phyloP scores from a whole-genome alignment of 2,329 filamentous ascomycete species.

The Penicillium aurantiogriseum region DNA sequence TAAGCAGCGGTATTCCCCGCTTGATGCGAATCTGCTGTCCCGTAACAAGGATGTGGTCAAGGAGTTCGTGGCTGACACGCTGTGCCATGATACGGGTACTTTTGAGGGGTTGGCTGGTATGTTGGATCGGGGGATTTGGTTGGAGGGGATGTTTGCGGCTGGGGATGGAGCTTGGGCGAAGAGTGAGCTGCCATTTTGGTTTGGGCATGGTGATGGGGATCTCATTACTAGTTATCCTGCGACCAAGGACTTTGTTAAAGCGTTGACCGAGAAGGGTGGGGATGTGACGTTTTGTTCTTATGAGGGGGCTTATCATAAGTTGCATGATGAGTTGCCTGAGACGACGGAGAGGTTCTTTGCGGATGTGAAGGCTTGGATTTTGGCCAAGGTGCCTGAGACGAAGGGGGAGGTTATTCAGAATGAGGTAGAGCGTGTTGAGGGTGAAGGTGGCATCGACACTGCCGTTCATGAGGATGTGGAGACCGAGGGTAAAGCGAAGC shows the following conservation, averaged over 20 bases:
- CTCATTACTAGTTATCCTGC: slow-evolving; percentile 64
- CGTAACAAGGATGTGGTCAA: slow-evolving; percentile 65
- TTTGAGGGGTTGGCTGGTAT: slow-evolving; percentile 75
- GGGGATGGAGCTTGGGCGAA: slow-evolving; percentile 28
- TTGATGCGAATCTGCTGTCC: slow-evolving; percentile 64
- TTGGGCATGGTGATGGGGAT: slow-evolving; percentile 76
- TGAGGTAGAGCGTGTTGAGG: background rate
- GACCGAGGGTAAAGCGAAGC: slow-evolving; percentile 5
- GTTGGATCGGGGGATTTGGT: slow-evolving; percentile 67
- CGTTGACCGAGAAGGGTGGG: slow-evolving; percentile 60
- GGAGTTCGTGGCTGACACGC: slow-evolving; percentile 61
- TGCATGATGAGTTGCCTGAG: slow-evolving; percentile 33
- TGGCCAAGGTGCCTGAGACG: slow-evolving; percentile 31
- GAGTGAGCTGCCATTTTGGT: slow-evolving; percentile 60
- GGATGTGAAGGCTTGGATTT: slow-evolving; percentile 66
- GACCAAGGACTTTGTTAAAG: slow-evolving; percentile 63
- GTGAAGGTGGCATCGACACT: background rate
- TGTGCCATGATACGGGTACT: slow-evolving; percentile 82
- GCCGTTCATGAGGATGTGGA: background rate
- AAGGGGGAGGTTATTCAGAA: background rate
- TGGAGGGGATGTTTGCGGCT: slow-evolving; percentile 51
- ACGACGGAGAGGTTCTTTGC: slow-evolving; percentile 44
- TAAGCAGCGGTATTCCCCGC: slow-evolving; percentile 63
- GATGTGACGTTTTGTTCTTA: slow-evolving; percentile 74
- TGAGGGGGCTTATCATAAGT: slow-evolving; percentile 74